Evolutionary conservation across 305 asterid species (phyloP).

Genomic region (Caryopteris hybrid): DNA sequence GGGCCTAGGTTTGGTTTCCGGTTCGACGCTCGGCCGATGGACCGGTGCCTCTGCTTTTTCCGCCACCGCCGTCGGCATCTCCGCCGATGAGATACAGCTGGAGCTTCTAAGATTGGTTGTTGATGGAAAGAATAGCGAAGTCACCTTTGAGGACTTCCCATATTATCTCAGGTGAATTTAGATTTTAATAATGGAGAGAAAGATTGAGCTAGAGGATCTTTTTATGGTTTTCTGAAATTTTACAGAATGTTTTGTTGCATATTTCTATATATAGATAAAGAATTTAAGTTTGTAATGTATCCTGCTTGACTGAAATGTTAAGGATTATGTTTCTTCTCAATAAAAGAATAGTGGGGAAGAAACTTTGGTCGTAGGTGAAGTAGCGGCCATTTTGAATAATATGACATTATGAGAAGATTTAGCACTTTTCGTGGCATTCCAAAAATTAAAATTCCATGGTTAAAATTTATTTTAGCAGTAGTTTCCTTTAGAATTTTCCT

Average conservation of each 20-base stretch:
- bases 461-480: too few relatives aligned
- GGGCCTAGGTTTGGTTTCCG: conserved; percentile 70
- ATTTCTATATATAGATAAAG: neutral
- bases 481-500: too few relatives aligned
- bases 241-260: neutral
- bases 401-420: neutral
- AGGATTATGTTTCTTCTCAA: neutral
- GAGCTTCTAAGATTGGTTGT: conserved; percentile 47
- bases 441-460: too few relatives aligned
- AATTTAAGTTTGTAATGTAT: neutral
- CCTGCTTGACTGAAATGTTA: neutral
- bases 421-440: too few relatives aligned
- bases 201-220: neutral
- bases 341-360: neutral
- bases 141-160: conserved; percentile 55
- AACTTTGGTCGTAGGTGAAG: neutral
- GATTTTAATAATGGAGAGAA: neutral
- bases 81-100: conserved; percentile 39
- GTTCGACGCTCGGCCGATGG: conserved; percentile 66
- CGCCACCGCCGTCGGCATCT: conserved; percentile 41
- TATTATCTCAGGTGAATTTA: conserved; percentile 53
- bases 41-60: conserved; percentile 26
- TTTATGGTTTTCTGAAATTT: neutral
- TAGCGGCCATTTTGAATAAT: neutral
- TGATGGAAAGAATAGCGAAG: conserved; percentile 39